Conservation (phyloP, 257 asterid genomes). For the Buddleja alternifolia region DNA sequence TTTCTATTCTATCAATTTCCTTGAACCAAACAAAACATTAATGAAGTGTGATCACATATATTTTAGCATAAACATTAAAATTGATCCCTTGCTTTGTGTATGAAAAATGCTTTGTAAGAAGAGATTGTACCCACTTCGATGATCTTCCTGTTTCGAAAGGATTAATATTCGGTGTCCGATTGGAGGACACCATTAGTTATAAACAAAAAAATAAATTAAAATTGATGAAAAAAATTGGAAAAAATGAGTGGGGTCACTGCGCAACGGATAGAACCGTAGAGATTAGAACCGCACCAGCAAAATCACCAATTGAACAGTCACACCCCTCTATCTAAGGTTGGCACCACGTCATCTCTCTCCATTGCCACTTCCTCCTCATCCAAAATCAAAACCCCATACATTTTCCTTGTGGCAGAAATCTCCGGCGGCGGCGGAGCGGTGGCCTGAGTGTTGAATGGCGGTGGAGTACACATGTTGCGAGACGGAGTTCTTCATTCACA, state of each 20-base stretch:
- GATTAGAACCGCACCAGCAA: slow-evolving; percentile 12
- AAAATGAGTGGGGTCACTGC: too few species aligned
- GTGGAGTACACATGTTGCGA: slow-evolving; percentile 85
- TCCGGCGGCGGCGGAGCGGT: slow-evolving; percentile 20
- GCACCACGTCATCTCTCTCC: slow-evolving; percentile 34
- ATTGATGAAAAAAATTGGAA: neutral
- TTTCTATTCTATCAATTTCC: too few species aligned
- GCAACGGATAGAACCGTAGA: slow-evolving; percentile 16
- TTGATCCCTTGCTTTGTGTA: too few species aligned
- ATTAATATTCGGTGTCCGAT: too few species aligned
- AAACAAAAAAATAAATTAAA: neutral
- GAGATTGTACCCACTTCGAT: too few species aligned
- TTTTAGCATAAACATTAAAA: too few species aligned
- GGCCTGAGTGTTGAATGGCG: slow-evolving; percentile 63
- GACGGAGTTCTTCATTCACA: slow-evolving; percentile 64
- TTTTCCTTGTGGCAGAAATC: too few species aligned
- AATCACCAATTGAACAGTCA: neutral
- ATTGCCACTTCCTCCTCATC: neutral
- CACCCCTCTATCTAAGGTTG: slow-evolving; percentile 18
- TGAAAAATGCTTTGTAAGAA: too few species aligned
- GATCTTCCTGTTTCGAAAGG: too few species aligned
- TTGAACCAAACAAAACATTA: too few species aligned
- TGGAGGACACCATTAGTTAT: too few species aligned
- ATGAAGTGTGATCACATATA: too few species aligned
- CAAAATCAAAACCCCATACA: neutral